These are phyloP conservation scores for Castanospermum australe DNA, from an alignment of 306 rosid species.

Conservation along the genomic window DNA sequence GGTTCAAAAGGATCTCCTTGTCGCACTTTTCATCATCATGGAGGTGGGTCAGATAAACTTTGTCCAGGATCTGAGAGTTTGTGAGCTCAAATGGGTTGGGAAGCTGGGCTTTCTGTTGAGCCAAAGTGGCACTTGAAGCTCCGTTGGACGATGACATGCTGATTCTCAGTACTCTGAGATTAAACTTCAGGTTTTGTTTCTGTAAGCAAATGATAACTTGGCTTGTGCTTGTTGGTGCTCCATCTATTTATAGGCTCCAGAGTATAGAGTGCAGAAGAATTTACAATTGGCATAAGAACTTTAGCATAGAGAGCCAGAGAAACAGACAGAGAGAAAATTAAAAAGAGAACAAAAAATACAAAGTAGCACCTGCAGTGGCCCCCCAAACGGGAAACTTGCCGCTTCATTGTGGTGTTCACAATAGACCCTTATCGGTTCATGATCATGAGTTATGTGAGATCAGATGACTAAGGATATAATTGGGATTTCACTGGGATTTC, in stretches of 20 bases:
- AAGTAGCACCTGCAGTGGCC: too few species aligned
- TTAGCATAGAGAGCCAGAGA: neutral
- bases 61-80: conserved; percentile 31
- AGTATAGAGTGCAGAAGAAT: neutral
- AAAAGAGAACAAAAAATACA: too few species aligned
- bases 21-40: conserved; percentile 33
- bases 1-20: conserved; percentile 17
- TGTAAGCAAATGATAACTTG: conserved; percentile 8
- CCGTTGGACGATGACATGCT: conserved; percentile 27
- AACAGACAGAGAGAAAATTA: too few species aligned
- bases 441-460: too few species aligned
- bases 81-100: conserved; percentile 24
- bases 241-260: conserved; percentile 15
- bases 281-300: conserved; percentile 33
- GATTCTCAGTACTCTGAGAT: neutral
- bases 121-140: neutral
- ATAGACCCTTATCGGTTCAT: too few species aligned
- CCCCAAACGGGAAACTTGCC: too few species aligned
- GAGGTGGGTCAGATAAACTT: conserved; percentile 37
- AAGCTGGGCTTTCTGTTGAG: conserved; percentile 2
- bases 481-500: too few species aligned
- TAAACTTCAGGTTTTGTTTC: neutral
- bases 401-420: too few species aligned
- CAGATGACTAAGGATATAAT: too few species aligned
- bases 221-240: neutral